Conservation (phyloP, 257 asterid species). For the Marsdenia floribunda region DNA sequence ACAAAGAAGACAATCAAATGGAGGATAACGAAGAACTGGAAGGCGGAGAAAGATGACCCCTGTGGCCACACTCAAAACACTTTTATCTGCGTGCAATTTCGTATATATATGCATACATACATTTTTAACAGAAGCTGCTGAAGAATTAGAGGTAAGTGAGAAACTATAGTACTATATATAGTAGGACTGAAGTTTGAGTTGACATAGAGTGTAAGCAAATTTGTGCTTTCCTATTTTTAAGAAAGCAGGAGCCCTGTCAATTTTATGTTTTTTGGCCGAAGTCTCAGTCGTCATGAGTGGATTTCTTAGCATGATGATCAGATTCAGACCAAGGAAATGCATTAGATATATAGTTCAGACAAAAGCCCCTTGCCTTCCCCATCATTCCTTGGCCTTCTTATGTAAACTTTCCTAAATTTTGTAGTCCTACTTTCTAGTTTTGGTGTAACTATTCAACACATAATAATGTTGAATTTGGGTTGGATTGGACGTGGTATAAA, state of each 20-base stretch:
- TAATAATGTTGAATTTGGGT: too few relatives aligned
- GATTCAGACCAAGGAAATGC: not conserved
- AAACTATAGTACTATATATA: not conserved
- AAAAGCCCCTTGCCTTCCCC: not conserved
- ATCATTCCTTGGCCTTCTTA: not conserved
- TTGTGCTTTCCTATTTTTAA: not conserved
- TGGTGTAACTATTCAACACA: too few relatives aligned
- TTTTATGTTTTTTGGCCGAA: not conserved
- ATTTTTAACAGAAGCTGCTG: not conserved
- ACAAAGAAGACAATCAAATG: conserved; percentile 71
- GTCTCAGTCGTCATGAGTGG: not conserved
- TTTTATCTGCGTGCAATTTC: not conserved
- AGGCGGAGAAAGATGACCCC: conserved; percentile 69
- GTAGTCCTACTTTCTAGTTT: not conserved
- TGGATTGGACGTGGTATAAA: too few relatives aligned
- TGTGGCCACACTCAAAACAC: not conserved
- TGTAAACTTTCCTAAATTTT: not conserved
- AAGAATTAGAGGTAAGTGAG: conserved; percentile 12
- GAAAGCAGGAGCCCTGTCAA: not conserved
- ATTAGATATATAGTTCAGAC: not conserved
- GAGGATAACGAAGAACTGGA: conserved; percentile 98
- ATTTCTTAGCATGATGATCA: not conserved
- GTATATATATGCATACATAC: not conserved
- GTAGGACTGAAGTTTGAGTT: not conserved
- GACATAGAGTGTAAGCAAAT: conserved; percentile 10